phyloP scores from a whole-genome alignment of 257 asterid genomes.

The Vinca minor region DNA sequence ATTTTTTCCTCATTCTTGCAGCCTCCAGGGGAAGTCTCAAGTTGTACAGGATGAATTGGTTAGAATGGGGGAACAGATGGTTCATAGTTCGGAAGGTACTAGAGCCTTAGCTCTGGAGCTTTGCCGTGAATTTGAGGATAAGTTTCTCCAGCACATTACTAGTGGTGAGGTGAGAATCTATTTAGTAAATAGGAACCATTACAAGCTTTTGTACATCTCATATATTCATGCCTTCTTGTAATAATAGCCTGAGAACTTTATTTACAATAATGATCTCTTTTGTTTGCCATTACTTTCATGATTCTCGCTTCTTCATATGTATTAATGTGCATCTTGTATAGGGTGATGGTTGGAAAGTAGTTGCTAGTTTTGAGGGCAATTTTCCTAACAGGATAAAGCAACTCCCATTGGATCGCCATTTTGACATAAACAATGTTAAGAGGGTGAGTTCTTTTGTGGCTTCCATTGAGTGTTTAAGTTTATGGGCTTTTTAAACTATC shows the following conservation, averaged over 20 bases:
- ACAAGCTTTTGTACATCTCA: background rate
- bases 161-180: slow-evolving; percentile 70
- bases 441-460: slow-evolving; percentile 64
- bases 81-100: slow-evolving; percentile 84
- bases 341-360: slow-evolving; percentile 99
- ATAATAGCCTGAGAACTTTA: background rate
- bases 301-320: background rate
- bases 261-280: no score
- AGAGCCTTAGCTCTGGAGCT: slow-evolving; percentile 94
- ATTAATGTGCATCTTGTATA: slow-evolving; percentile 23
- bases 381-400: slow-evolving; percentile 92
- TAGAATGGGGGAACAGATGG: slow-evolving; percentile 93
- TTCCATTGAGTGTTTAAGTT: background rate
- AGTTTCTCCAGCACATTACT: slow-evolving; percentile 88
- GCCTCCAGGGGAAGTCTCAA: slow-evolving; percentile 97
- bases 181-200: background rate
- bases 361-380: slow-evolving; percentile 94
- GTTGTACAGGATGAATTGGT: slow-evolving; percentile 87
- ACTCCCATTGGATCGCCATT: slow-evolving; percentile 90
- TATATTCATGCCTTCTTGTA: background rate
- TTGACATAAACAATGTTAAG: slow-evolving; percentile 85
- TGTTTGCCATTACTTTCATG: background rate
- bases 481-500: background rate
- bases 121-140: slow-evolving; percentile 99
- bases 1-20: slow-evolving; percentile 25